Percentiles rank a stretch among this genome's conserved stretches.
These are phyloP conservation scores for Leccinum pachyderme DNA, from an alignment of 1,284 basidiomycete species.

Conservation along the genomic window DNA sequence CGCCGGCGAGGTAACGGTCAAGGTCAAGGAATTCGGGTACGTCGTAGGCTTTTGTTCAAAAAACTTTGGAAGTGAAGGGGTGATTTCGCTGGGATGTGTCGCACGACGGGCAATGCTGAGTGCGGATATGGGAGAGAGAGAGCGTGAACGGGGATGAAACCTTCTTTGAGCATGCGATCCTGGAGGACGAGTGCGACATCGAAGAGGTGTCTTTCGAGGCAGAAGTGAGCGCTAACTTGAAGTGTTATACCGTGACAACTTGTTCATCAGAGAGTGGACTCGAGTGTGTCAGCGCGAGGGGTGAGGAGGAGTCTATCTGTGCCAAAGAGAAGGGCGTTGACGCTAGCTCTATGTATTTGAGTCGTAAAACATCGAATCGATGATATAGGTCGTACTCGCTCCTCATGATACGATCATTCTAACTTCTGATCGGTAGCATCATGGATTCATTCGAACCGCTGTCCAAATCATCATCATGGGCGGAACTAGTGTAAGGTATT, in stretches of 20 bases:
- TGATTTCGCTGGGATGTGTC: slow-evolving; percentile 22
- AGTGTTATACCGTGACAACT: too few species aligned
- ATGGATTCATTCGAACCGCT: too few species aligned
- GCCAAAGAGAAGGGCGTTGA: slow-evolving; percentile 26
- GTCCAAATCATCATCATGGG: too few species aligned
- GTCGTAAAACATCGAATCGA: slow-evolving; percentile 1
- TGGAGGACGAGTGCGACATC: slow-evolving; percentile 40
- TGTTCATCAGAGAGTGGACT: slow-evolving; percentile 23
- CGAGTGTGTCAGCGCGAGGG: slow-evolving; percentile 18
- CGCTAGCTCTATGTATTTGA: slow-evolving; percentile 18
- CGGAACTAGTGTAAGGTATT: too few species aligned
- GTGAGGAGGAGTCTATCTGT: slow-evolving; percentile 31
- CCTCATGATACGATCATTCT: too few species aligned
- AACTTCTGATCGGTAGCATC: too few species aligned
- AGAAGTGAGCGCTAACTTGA: too few species aligned
- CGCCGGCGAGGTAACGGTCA: slow-evolving; percentile 32
- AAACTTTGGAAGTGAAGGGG: slow-evolving; percentile 23
- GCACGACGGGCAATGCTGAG: slow-evolving; percentile 24
- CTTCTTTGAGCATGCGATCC: slow-evolving; percentile 41
- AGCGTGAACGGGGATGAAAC: slow-evolving; percentile 36
- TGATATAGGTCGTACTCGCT: too few species aligned
- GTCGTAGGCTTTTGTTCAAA: slow-evolving; percentile 37
- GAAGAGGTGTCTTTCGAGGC: slow-evolving; percentile 30
- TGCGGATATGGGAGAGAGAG: slow-evolving; percentile 43
- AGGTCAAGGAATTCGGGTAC: slow-evolving; percentile 41